These are phyloP conservation scores for Apiotrichum siamense DNA, from an alignment of 1,284 basidiomycete genomes.

Conservation along the genomic window DNA sequence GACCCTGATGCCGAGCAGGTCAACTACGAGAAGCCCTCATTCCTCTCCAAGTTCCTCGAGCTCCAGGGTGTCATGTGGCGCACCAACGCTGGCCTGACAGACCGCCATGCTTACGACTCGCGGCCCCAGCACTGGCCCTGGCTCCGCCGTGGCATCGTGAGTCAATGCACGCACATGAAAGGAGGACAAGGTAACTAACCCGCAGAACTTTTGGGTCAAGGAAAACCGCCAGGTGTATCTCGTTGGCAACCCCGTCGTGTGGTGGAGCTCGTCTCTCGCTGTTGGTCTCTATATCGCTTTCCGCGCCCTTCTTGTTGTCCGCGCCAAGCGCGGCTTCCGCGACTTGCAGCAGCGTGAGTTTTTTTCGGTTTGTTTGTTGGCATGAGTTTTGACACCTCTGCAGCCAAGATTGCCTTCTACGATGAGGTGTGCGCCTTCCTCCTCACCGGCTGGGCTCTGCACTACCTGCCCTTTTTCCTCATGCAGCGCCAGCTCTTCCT, in stretches of 20 bases:
- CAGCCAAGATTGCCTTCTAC: constrained; percentile 85
- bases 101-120: constrained; percentile 90
- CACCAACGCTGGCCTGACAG: constrained; percentile 93
- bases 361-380: not conserved
- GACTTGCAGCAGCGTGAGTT: constrained; percentile 84
- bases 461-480: constrained; percentile 93
- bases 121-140: constrained; percentile 83
- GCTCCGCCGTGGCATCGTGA: constrained; percentile 73
- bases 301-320: constrained; percentile 72
- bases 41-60: constrained; percentile 85
- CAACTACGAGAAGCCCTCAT: constrained; percentile 81
- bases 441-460: constrained; percentile 85
- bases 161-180: too few species aligned
- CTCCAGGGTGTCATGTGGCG: constrained; percentile 95
- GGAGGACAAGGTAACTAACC: too few species aligned
- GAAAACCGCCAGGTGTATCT: constrained; percentile 93
- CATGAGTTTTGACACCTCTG: too few species aligned
- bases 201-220: constrained; percentile 88
- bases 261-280: constrained; percentile 75
- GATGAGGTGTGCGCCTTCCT: constrained; percentile 86
- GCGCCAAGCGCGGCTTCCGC: constrained; percentile 81
- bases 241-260: constrained; percentile 86
- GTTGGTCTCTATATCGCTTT: constrained; percentile 63
- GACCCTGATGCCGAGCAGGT: constrained; percentile 65
- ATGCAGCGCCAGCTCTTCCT: constrained; percentile 95